Conservation (phyloP, 2,329 filamentous ascomycete species). For the Alternaria sp. region DNA sequence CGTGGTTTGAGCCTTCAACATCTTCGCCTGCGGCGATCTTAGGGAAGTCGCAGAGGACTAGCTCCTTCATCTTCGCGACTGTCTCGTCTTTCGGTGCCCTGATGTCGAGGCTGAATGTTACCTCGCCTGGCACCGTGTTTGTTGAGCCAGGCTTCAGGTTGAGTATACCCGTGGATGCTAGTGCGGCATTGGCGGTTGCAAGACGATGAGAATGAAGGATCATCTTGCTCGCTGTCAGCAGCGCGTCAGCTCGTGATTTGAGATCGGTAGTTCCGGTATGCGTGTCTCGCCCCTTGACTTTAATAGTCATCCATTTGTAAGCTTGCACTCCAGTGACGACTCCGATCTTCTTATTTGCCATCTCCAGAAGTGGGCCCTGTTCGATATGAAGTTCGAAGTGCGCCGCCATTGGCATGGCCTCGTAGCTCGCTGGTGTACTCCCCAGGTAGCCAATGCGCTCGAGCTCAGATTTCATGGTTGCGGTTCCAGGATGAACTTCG, state of each 20-base stretch:
- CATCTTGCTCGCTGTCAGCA: conserved; percentile 71
- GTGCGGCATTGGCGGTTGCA: conserved; percentile 64
- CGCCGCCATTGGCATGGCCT: conserved; percentile 70
- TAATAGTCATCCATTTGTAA: conserved; percentile 75
- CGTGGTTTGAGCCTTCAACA: conserved; percentile 54
- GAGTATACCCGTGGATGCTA: conserved; percentile 75
- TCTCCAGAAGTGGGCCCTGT: conserved; percentile 78
- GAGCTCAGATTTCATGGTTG: conserved; percentile 72
- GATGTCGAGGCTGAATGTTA: conserved; percentile 73
- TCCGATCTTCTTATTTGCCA: conserved; percentile 67
- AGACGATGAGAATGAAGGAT: conserved; percentile 70
- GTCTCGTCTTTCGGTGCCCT: conserved; percentile 64
- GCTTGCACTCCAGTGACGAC: conserved; percentile 76
- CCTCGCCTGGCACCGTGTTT: conserved; percentile 74
- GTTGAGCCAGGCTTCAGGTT: conserved; percentile 70
- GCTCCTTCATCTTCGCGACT: conserved; percentile 64
- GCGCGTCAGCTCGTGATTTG: conserved; percentile 68
- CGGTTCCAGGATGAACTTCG: conserved; percentile 66
- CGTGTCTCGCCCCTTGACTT: conserved; percentile 69
- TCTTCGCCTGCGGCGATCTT: conserved; percentile 65
- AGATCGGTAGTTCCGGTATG: conserved; percentile 80
- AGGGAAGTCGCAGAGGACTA: conserved; percentile 65
- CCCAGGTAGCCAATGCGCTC: conserved; percentile 76
- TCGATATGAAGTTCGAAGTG: conserved; percentile 89
- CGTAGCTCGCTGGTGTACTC: conserved; percentile 60